Base-by-base conservation (phyloP, 1,284 basidiomycete species). In the Nidula niveotomentosa region DNA sequence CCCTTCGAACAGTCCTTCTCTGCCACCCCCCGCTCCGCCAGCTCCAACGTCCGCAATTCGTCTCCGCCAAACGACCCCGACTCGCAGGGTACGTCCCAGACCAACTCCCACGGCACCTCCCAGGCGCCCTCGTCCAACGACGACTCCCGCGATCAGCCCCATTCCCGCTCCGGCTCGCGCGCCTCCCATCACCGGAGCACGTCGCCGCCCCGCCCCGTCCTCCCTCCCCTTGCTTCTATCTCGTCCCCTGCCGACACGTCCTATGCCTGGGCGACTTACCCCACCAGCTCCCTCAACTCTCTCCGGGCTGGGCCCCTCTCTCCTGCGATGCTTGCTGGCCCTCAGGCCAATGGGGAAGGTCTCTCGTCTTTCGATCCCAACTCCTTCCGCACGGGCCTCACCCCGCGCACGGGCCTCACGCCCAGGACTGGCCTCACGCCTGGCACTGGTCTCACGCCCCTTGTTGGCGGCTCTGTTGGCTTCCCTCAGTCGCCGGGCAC, bases 1-100 rank as follows among this genome's bases (percentile, higher is more conserved):
- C 96, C 96, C 0, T 98, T 98, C 67, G 96, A 98, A 69, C 91
- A 94, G 72, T 96, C 93, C 51, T 98, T 98, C 72, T 85, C 85
- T 53, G 71, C 72, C 62, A 70, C 73, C 17, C 76, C 83, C 39
- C 73, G 78, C 64, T 80, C 81, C 36, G 73, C 78, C 62, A 79
- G 81, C 37, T 75, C 76, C 41, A 82, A 83, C 57, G 71, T 84
- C 59, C 76, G 83, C 69, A 74, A 74, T 58, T 70, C 58, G 51
- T 73, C 66, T 58, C 72, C 59, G 61, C 72, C 49, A 57, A 70
- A 75, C 47, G 72, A 77, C 53, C 73, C 72, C 10, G 72, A 23
- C 23, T 23, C 23, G 3, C 23, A 23, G 23, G 23, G 23, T 23
- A 23, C 73, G 37, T 70, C 69, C 18, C 72, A 74, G 34, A 69